Conservation (phyloP, 1,284 basidiomycete genomes). For the Moesziomyces parantarcticus region DNA sequence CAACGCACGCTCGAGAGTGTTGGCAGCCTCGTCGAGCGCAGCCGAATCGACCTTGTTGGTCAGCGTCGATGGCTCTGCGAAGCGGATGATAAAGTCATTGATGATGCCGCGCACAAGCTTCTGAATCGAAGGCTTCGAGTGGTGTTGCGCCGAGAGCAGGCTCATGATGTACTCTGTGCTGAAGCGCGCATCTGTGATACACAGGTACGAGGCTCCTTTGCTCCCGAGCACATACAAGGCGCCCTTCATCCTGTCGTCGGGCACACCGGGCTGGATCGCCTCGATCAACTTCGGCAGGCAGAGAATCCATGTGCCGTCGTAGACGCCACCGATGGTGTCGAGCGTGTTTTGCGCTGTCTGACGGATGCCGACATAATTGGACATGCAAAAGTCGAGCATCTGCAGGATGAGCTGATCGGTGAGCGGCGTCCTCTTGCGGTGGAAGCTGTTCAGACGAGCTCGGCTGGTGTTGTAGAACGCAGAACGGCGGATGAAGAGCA, state of each 20-base stretch:
- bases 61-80: slow-evolving; percentile 65
- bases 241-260: slow-evolving; percentile 94
- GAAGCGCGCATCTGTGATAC: slow-evolving; percentile 75
- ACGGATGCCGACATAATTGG: slow-evolving; percentile 61
- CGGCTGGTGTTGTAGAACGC: slow-evolving; percentile 74
- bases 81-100: slow-evolving; percentile 72
- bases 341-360: slow-evolving; percentile 81
- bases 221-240: slow-evolving; percentile 87
- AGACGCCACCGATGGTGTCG: slow-evolving; percentile 79
- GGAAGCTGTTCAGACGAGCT: slow-evolving; percentile 81
- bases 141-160: slow-evolving; percentile 86
- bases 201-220: slow-evolving; percentile 72
- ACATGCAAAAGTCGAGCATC: slow-evolving; percentile 82
- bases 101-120: slow-evolving; percentile 81
- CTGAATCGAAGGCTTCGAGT: slow-evolving; percentile 92
- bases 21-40: slow-evolving; percentile 37
- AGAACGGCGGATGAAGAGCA: slow-evolving; percentile 82
- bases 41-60: slow-evolving; percentile 39
- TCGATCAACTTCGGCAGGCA: slow-evolving; percentile 77
- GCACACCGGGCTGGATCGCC: slow-evolving; percentile 72
- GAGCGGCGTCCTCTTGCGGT: slow-evolving; percentile 80
- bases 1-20: slow-evolving; percentile 24
- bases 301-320: slow-evolving; percentile 81
- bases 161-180: slow-evolving; percentile 76
- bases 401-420: slow-evolving; percentile 84